Evolutionary conservation across 306 rosid species (phyloP), one percentile per base, ranked within the genome.

Genomic region (Begonia masoniana): DNA sequence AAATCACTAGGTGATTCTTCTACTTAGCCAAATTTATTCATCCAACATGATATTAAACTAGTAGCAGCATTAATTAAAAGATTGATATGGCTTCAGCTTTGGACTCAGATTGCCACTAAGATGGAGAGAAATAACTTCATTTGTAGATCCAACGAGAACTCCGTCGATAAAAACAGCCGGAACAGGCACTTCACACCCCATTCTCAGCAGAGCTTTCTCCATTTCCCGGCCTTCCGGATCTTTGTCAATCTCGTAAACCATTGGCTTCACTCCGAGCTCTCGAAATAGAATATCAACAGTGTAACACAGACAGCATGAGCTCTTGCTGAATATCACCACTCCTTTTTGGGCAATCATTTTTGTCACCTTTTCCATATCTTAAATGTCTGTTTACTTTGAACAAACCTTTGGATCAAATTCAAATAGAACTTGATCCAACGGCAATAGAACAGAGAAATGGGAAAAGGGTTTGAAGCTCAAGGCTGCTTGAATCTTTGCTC

Each of bases 81-180:
- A 0, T 51, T 66, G 67, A 50, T 70, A 78, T 7, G 78, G 80
- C 42, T 67, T 68, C 41, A 82, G 53, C 64, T 73, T n/a, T 47
- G 52, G 78, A 56, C 46, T 63, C 62, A 82, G 79, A 41, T 71
- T 54, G 23, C 85, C 91, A 31, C 80, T 73, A 24, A 82, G 76
- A 64, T 82, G 91, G 47, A 82, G 80, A 12, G 91, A 82, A 82
- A 82, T 78, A 65, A 82, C 52, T 65, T 82, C 85, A 47, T 82
- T 82, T 39, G 91, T 82, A 26, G 85, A 82, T 13, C 85, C 91
- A 21, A 42, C 43, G n/a, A 78, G 62, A 24, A 60, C 63, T 54
- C 91, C 91, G 47, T 71, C 85, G 4, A 82, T 73, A 75, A 82
- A 82, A 9, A 82, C 82, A 2, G 82, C 85, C 0, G 91, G 91